These are phyloP conservation scores for Cucurbita maxima DNA, from an alignment of 306 rosid species.

Conservation along the genomic window DNA sequence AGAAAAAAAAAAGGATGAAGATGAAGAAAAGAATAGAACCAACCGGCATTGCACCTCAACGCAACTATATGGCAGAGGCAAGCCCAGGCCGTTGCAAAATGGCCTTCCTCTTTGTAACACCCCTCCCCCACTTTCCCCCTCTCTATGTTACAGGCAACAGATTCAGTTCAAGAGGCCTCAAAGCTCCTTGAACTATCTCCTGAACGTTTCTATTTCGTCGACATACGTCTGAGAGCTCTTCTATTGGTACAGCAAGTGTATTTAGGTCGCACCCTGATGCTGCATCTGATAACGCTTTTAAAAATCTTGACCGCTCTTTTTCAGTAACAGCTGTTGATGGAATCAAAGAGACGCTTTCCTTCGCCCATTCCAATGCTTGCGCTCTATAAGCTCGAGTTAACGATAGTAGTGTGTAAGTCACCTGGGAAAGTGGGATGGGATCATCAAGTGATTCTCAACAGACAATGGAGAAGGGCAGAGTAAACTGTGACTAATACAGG, in stretches of 20 bases:
- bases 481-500: not conserved
- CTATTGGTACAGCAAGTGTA: conserved; percentile 38
- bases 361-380: conserved; percentile 79
- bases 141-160: conserved; percentile 46
- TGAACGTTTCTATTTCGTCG: conserved; percentile 86
- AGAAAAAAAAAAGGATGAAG: not conserved
- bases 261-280: conserved; percentile 58
- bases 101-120: conserved; percentile 30
- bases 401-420: conserved; percentile 60
- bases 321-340: conserved; percentile 84
- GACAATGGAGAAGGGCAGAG: not conserved
- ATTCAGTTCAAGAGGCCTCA: conserved; percentile 87
- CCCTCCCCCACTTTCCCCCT: conserved; percentile 9
- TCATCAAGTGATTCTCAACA: conserved; percentile 6
- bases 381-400: conserved; percentile 57
- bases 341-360: conserved; percentile 50
- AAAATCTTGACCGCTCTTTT: conserved; percentile 64
- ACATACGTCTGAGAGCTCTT: conserved; percentile 87
- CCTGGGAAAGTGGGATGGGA: conserved; percentile 28
- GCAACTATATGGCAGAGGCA: conserved; percentile 25
- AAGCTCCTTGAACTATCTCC: conserved; percentile 95
- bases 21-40: not conserved
- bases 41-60: not conserved
- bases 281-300: conserved; percentile 71
- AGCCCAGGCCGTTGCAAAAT: conserved; percentile 58